Conservation (phyloP, 2,329 filamentous ascomycete genomes). For the Alternaria dauci region DNA sequence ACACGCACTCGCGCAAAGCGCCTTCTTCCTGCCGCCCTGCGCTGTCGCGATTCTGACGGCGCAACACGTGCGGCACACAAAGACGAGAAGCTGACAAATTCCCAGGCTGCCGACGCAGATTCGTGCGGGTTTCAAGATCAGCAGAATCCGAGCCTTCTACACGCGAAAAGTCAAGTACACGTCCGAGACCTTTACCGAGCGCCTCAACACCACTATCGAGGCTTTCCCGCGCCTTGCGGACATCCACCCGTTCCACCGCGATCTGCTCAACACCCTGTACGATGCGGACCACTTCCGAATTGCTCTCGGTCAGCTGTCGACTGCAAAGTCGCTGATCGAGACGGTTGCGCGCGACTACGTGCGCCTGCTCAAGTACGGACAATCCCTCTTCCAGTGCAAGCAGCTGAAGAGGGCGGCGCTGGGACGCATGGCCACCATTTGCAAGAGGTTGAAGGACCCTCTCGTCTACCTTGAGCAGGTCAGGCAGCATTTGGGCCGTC, state of each 20-base stretch:
- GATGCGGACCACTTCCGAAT: conserved; percentile 74
- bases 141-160: conserved; percentile 94
- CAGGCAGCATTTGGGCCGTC: conserved; percentile 93
- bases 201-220: conserved; percentile 88
- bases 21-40: conserved; percentile 23
- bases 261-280: conserved; percentile 95
- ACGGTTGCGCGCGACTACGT: conserved; percentile 97
- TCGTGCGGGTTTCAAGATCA: conserved; percentile 93
- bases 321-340: conserved; percentile 95
- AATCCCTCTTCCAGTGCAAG: conserved; percentile 95
- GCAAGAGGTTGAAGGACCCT: conserved; percentile 92
- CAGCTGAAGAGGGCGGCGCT: conserved; percentile 96
- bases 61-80: not conserved
- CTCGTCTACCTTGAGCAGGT: conserved; percentile 96
- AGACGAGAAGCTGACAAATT: conserved; percentile 2
- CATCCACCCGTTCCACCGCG: conserved; percentile 90
- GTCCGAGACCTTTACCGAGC: conserved; percentile 94
- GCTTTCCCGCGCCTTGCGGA: conserved; percentile 89
- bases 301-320: conserved; percentile 93
- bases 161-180: conserved; percentile 95
- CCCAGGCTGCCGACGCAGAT: conserved; percentile 89
- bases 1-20: conserved; percentile 5
- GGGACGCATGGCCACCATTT: conserved; percentile 97
- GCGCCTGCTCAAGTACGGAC: conserved; percentile 91
- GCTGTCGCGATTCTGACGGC: conserved; percentile 71